Evolutionary conservation across 352 stramenopile genomes (phyloP).

Genomic region (Phytopythium montanum): DNA sequence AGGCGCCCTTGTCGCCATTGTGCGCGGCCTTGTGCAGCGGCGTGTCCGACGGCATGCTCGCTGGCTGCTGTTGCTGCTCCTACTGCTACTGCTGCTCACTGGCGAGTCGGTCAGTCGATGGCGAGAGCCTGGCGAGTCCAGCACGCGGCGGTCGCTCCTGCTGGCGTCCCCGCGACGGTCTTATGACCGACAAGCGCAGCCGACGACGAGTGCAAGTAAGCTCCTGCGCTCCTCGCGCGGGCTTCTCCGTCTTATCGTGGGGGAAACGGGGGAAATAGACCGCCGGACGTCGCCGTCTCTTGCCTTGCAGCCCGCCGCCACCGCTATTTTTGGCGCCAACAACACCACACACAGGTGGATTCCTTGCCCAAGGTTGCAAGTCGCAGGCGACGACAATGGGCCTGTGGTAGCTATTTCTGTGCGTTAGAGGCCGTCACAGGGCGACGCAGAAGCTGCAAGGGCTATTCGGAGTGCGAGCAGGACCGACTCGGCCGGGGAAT

Average conservation of each 20-base stretch:
- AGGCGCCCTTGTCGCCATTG: slow-evolving; percentile 87
- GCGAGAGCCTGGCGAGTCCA: background rate
- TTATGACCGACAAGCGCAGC: background rate
- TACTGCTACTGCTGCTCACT: background rate
- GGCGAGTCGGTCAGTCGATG: background rate
- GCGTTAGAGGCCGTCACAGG: no score
- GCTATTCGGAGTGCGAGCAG: no score
- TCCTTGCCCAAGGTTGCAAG: no score
- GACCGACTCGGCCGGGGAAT: background rate
- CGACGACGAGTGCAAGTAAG: background rate
- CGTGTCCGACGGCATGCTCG: slow-evolving; percentile 83
- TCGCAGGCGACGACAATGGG: no score
- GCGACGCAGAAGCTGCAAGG: no score
- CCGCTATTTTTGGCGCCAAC: slow-evolving; percentile 3
- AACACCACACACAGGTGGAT: no score
- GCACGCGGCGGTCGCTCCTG: background rate
- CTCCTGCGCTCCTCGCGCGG: background rate
- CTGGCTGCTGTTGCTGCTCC: background rate
- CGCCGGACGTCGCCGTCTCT: background rate
- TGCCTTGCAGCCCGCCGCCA: background rate
- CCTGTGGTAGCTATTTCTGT: no score
- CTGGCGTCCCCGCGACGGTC: background rate
- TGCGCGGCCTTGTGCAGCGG: slow-evolving; percentile 89
- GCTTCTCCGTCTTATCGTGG: slow-evolving; percentile 8
- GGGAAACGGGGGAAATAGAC: background rate